Evolutionary conservation across 2,329 filamentous ascomycete species (phyloP).

Genomic region (Penicillium sp.): DNA sequence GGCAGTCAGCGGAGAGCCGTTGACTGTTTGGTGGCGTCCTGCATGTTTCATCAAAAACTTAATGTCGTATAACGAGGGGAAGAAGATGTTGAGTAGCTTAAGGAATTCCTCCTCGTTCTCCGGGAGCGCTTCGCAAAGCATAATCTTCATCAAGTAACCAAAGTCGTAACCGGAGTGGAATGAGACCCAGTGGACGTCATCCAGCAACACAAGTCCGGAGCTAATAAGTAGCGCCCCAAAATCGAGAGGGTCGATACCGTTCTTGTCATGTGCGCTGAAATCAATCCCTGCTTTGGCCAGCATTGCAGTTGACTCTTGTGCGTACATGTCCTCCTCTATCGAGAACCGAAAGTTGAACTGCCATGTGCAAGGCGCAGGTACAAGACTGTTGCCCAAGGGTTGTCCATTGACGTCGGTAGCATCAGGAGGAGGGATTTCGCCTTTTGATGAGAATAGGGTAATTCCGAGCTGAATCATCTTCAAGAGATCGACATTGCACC

Average conservation of each 20-base stretch:
- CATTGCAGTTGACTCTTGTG: constrained; percentile 90
- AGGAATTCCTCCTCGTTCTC: constrained; percentile 91
- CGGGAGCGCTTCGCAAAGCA: constrained; percentile 80
- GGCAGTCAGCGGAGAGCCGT: constrained; percentile 66
- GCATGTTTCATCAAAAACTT: constrained; percentile 96
- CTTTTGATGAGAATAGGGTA: constrained; percentile 88
- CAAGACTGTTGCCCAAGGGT: constrained; percentile 57
- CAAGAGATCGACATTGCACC: constrained; percentile 95
- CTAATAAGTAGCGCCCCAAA: constrained; percentile 91
- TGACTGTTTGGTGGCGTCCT: constrained; percentile 70
- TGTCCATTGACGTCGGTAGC: constrained; percentile 58
- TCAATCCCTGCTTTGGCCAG: constrained; percentile 91
- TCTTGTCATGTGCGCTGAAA: constrained; percentile 79
- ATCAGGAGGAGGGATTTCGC: constrained; percentile 79
- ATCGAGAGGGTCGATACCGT: constrained; percentile 86
- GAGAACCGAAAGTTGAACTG: constrained; percentile 99
- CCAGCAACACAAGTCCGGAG: constrained; percentile 85
- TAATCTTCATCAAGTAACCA: constrained; percentile 92
- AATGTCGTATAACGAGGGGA: constrained; percentile 91
- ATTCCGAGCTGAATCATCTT: constrained; percentile 98
- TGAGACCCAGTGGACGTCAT: constrained; percentile 92
- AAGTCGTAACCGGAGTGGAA: constrained; percentile 99
- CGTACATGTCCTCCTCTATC: constrained; percentile 95
- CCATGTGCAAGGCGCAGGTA: constrained; percentile 85
- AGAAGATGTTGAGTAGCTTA: constrained; percentile 86